Conservation (phyloP, 345 rosid species). For the Salix purpurea region DNA sequence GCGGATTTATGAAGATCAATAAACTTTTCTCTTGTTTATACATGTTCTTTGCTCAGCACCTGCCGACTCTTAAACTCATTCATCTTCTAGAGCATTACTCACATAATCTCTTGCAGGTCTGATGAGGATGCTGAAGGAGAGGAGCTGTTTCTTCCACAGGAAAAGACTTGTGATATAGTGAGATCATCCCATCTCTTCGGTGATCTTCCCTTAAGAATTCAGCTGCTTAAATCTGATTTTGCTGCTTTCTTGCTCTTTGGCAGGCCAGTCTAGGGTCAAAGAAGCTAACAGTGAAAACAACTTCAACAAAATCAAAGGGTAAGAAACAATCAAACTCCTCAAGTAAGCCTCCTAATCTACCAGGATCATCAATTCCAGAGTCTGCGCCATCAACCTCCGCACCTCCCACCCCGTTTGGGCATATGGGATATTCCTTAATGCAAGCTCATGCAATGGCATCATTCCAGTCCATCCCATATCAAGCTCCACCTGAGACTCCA, state of each 20-base stretch:
- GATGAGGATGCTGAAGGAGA: slow-evolving; percentile 50
- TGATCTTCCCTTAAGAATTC: no score
- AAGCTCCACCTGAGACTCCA: slow-evolving; percentile 10
- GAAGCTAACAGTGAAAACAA: slow-evolving; percentile 20
- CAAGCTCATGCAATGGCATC: slow-evolving; percentile 31
- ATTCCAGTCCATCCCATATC: slow-evolving; percentile 23
- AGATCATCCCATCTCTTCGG: slow-evolving; percentile 1
- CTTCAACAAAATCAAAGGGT: slow-evolving; percentile 29
- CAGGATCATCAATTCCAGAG: slow-evolving; percentile 22
- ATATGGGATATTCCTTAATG: slow-evolving; percentile 24
- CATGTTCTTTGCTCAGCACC: neutral
- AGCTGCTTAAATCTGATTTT: no score
- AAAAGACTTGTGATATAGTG: slow-evolving; percentile 24
- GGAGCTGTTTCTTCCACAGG: slow-evolving; percentile 37
- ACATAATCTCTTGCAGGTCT: slow-evolving; percentile 32
- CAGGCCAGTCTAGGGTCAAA: slow-evolving; percentile 24
- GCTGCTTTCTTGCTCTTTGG: slow-evolving; percentile 6
- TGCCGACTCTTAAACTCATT: neutral
- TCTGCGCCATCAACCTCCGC: slow-evolving; percentile 11
- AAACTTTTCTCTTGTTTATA: neutral
- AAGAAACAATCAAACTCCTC: slow-evolving; percentile 28
- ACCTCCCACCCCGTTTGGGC: slow-evolving; percentile 30
- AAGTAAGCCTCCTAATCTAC: slow-evolving; percentile 10
- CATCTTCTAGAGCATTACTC: neutral
- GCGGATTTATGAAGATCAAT: neutral